Evolutionary conservation across 106 monocot genomes (phyloP).

Genomic region (Dendrobium officinale): DNA sequence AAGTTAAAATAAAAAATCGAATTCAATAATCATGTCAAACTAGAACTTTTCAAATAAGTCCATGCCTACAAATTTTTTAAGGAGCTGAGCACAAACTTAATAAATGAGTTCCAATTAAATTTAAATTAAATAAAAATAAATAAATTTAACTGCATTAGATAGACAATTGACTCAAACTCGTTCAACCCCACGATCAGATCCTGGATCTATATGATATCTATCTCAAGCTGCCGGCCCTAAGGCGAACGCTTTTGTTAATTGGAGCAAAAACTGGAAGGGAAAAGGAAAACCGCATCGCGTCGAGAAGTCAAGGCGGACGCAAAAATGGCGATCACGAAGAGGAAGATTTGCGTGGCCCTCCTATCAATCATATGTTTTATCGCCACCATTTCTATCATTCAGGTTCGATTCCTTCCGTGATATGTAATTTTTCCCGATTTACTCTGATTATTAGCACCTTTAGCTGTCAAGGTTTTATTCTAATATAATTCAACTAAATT

Average conservation of each 20-base stretch:
- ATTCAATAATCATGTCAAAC: too few relatives aligned
- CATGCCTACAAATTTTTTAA: too few relatives aligned
- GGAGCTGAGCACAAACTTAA: too few relatives aligned
- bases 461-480: not conserved
- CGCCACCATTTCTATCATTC: not conserved
- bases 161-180: too few relatives aligned
- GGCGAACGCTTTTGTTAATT: not conserved
- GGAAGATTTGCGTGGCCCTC: slow-evolving; percentile 1
- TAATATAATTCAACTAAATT: not conserved
- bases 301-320: not conserved
- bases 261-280: not conserved
- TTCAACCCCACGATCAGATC: too few relatives aligned
- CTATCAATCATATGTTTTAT: not conserved
- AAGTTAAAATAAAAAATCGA: too few relatives aligned
- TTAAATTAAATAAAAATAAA: too few relatives aligned
- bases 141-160: too few relatives aligned
- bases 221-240: not conserved
- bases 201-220: too few relatives aligned
- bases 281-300: not conserved
- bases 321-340: not conserved
- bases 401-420: not conserved
- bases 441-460: too few relatives aligned
- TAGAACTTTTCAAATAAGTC: too few relatives aligned
- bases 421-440: not conserved
- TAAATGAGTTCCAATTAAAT: too few relatives aligned